Percentiles rank a stretch among this genome's conserved stretches.
Evolutionary conservation across 352 stramenopile genomes (phyloP).

Genomic region (Phytophthora fragariaefolia): DNA sequence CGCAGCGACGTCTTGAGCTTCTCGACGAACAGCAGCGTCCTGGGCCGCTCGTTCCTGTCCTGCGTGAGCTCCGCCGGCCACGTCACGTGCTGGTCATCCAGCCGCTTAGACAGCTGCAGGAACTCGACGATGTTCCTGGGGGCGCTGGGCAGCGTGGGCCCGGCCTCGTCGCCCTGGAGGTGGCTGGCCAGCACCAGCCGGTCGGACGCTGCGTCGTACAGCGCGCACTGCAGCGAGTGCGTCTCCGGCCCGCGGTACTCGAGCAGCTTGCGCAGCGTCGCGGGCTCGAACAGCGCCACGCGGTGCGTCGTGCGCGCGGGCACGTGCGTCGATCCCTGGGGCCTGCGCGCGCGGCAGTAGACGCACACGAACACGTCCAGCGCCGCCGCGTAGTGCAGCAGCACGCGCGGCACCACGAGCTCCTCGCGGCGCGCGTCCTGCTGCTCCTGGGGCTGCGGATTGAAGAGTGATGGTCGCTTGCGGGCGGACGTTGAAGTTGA

Average conservation of each 20-base stretch:
- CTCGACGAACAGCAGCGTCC: slow-evolving; percentile 62
- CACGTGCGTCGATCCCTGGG: slow-evolving; percentile 2
- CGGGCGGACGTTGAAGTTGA: neutral
- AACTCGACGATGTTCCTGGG: slow-evolving; percentile 59
- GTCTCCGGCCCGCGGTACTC: slow-evolving; percentile 50
- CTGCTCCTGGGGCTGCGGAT: slow-evolving; percentile 21
- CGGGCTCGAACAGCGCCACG: slow-evolving; percentile 70
- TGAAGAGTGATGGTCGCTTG: slow-evolving; percentile 26
- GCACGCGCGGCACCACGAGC: slow-evolving; percentile 28
- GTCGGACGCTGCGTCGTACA: slow-evolving; percentile 47
- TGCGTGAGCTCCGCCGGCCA: neutral
- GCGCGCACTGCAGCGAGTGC: slow-evolving; percentile 51
- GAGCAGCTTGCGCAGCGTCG: slow-evolving; percentile 61
- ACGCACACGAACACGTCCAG: slow-evolving; percentile 74
- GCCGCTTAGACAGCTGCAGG: slow-evolving; percentile 55
- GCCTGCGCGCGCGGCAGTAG: slow-evolving; percentile 38
- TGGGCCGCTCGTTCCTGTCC: slow-evolving; percentile 3
- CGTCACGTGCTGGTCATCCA: slow-evolving; percentile 10
- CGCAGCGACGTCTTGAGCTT: slow-evolving; percentile 42
- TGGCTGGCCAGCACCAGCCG: slow-evolving; percentile 54
- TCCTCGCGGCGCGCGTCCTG: slow-evolving; percentile 17
- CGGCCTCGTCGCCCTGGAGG: slow-evolving; percentile 1
- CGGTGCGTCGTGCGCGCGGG: slow-evolving; percentile 36
- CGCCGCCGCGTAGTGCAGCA: slow-evolving; percentile 47
- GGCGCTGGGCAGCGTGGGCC: slow-evolving; percentile 22